Percentiles rank a stretch among this genome's conserved stretches.
Conservation (phyloP, 2,329 filamentous ascomycete species). For the Curvularia lunata region DNA sequence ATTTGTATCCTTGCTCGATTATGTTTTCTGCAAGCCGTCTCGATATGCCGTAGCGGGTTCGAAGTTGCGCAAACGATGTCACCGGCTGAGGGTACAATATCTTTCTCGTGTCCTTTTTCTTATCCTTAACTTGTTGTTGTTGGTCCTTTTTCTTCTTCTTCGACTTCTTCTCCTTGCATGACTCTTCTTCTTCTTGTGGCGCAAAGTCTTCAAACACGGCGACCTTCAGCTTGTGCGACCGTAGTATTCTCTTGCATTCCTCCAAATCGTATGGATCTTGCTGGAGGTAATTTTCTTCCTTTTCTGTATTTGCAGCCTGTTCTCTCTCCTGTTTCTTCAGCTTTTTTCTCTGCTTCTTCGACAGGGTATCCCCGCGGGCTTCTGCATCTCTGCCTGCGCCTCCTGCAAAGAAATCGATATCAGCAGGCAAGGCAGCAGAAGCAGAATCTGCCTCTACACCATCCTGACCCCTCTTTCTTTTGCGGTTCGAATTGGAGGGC, state of each 20-base stretch:
- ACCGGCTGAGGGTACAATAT: slow-evolving; percentile 81
- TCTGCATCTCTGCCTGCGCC: slow-evolving; percentile 19
- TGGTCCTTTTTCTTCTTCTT: slow-evolving; percentile 60
- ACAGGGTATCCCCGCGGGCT: slow-evolving; percentile 11
- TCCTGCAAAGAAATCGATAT: slow-evolving; percentile 55
- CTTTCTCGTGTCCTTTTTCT: slow-evolving; percentile 61
- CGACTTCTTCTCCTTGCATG: slow-evolving; percentile 63
- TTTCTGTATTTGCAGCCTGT: slow-evolving; percentile 9
- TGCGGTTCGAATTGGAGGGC: slow-evolving; percentile 37
- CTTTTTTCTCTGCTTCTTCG: slow-evolving; percentile 28
- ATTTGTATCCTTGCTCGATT: slow-evolving; percentile 78
- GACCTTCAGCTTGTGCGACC: slow-evolving; percentile 83
- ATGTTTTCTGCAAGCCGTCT: slow-evolving; percentile 78
- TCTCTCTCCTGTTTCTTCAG: slow-evolving; percentile 16
- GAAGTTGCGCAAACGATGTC: slow-evolving; percentile 75
- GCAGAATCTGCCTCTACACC: slow-evolving; percentile 10
- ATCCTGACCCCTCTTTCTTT: slow-evolving; percentile 52
- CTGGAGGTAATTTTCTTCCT: slow-evolving; percentile 3
- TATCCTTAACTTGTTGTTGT: slow-evolving; percentile 46
- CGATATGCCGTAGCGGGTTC: slow-evolving; percentile 74
- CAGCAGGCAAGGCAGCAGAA: slow-evolving; percentile 31
- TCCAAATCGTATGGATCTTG: slow-evolving; percentile 64
- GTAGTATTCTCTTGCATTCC: slow-evolving; percentile 75
- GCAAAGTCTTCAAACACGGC: slow-evolving; percentile 67
- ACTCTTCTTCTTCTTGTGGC: slow-evolving; percentile 42